These are phyloP conservation scores for Chlamydomonas sp. DNA, from an alignment of 139 green algal species.

Conservation along the genomic window DNA sequence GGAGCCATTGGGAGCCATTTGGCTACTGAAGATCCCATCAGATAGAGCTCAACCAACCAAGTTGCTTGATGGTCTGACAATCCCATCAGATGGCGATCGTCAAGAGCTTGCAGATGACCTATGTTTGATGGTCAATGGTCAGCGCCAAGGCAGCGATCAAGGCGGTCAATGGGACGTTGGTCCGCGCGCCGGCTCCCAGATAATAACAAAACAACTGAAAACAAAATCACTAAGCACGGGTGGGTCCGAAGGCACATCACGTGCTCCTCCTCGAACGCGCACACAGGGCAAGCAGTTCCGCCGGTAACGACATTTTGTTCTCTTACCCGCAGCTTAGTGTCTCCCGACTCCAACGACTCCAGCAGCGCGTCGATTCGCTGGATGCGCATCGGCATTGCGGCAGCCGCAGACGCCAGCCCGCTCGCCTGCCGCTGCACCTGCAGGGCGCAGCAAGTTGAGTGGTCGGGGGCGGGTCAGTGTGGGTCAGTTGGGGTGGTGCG, in stretches of 20 bases:
- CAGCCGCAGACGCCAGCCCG: constrained; percentile 45
- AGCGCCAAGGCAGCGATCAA: too few relatives aligned
- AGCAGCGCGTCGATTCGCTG: constrained; percentile 50
- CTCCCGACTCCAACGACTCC: constrained; percentile 49
- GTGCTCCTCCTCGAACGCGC: background rate
- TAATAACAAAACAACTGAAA: background rate
- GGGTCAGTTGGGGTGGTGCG: too few relatives aligned
- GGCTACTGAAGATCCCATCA: too few relatives aligned
- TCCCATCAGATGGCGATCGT: too few relatives aligned
- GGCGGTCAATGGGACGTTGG: too few relatives aligned
- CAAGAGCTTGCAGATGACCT: too few relatives aligned
- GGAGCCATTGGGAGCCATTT: too few relatives aligned
- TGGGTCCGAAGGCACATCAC: background rate
- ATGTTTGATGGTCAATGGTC: too few relatives aligned
- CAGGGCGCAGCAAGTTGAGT: constrained; percentile 1
- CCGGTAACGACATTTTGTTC: background rate
- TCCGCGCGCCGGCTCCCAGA: background rate
- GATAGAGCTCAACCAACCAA: too few relatives aligned
- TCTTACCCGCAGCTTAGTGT: constrained; percentile 56
- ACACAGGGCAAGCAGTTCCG: background rate
- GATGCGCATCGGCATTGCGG: constrained; percentile 63
- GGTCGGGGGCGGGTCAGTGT: background rate
- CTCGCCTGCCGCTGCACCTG: constrained; percentile 61
- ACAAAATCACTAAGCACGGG: background rate
- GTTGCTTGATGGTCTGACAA: too few relatives aligned